Base-by-base conservation (phyloP, 2,329 filamentous ascomycete genomes). In the Fusarium sp. region DNA sequence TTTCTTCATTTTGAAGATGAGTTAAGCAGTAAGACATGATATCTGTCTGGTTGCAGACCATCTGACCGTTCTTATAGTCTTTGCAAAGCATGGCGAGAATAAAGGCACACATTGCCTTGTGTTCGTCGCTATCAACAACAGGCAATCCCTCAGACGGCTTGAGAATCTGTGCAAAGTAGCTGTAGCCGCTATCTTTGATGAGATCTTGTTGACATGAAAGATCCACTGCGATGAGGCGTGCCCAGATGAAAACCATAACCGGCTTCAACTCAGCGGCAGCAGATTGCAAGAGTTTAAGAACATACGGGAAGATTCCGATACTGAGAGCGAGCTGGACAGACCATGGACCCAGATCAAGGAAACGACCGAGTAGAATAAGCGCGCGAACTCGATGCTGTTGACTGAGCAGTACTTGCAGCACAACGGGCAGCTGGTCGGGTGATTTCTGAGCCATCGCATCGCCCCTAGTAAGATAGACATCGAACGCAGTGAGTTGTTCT, bases 181-280 rank as follows among this genome's bases (percentile, higher is more conserved):
- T 93, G 75, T 97, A 98, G 8, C 96, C 96, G 73, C 94, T 97
- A 76, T 99, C 96, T 79, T 98, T 98, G 71, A 98, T 88, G 14
- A 99, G 83, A 77, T 99, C 96, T 65, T 90, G 89, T 77, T 99
- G 96, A 74, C 96, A 97, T 2, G 92, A 93, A 61, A 96, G 90
- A 75, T 99, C 96, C 7, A 99, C 96, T 9, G 96, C 96, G 67
- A 99, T 88, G 42, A 99, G 93, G 47, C 96, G 88, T 7, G 96
- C 94, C 96, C 96, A 99, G 66, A 99, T 99, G 78, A 98, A 99
- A 7, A 99, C 94, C 96, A 99, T 98, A 62, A 98, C 94, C 0
- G 96, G 95, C 75, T 98, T 98, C 64, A 99, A 82, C 78, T 99
- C 96, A 45, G 93, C 88, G 0, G 96, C 96, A 45, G 96, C 95